These are phyloP conservation scores for Aureobasidium namibiae DNA, from an alignment of 2,329 filamentous ascomycete species.

Conservation along the genomic window DNA sequence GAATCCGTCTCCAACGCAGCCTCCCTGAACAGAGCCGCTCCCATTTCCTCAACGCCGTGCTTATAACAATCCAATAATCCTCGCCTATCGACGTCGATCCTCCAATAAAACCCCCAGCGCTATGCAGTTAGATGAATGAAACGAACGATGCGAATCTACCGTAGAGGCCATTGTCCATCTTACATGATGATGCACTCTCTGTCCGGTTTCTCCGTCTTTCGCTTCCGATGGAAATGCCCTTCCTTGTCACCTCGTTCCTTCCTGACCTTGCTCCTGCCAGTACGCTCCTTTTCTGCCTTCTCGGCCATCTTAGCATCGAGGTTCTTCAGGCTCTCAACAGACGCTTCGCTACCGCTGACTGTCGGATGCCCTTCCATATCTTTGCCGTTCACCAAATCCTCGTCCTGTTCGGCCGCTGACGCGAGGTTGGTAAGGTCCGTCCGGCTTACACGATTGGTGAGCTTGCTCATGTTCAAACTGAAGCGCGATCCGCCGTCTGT, in stretches of 20 bases:
- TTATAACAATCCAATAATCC: background rate
- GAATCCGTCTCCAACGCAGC: background rate
- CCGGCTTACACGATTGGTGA: conserved; percentile 10
- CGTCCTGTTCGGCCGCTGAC: background rate
- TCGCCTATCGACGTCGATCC: background rate
- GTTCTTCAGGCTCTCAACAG: conserved; percentile 10
- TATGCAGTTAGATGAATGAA: conserved; percentile 7
- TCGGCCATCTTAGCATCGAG: conserved; percentile 9
- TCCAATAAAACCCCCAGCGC: background rate
- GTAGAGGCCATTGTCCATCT: background rate
- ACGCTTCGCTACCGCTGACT: conserved; percentile 5
- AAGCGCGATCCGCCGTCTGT: conserved; percentile 26
- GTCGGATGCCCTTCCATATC: background rate
- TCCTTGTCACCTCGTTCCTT: conserved; percentile 7
- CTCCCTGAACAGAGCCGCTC: background rate
- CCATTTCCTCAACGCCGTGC: background rate
- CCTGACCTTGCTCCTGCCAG: conserved; percentile 9
- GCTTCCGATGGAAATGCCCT: conserved; percentile 12
- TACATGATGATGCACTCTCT: conserved; percentile 16
- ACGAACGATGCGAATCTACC: background rate
- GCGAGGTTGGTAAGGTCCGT: conserved; percentile 4
- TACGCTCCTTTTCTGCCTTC: conserved; percentile 1
- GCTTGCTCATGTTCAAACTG: conserved; percentile 34
- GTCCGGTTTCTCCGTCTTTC: conserved; percentile 16
- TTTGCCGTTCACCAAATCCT: background rate